A percentile compares a stretch with the other conserved stretches of the same genome.
phyloP scores from a whole-genome alignment of 805 yeast genomes.

The Yamadazyma ubonensis region DNA sequence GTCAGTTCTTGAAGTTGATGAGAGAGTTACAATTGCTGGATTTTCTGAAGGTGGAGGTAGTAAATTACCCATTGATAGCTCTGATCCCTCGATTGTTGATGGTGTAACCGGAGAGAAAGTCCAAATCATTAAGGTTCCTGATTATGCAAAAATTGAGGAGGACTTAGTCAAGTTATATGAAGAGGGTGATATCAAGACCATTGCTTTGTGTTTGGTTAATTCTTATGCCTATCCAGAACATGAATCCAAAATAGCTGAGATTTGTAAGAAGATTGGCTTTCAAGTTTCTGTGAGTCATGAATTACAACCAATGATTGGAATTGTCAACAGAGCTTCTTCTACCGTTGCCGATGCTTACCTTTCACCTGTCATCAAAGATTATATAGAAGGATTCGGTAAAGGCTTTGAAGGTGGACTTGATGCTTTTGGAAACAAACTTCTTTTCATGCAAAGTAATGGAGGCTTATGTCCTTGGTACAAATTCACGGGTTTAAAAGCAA shows the following conservation, averaged over 20 bases:
- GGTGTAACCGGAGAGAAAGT: constrained; percentile 37
- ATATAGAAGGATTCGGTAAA: constrained; percentile 35
- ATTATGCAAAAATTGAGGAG: constrained; percentile 21
- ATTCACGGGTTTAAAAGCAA: constrained; percentile 86
- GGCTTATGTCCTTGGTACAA: constrained; percentile 82
- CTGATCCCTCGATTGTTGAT: constrained; percentile 34
- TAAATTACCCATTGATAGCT: constrained; percentile 19
- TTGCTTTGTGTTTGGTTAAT: constrained; percentile 41
- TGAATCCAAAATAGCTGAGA: constrained; percentile 33
- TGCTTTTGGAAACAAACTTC: constrained; percentile 52
- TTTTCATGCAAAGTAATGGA: constrained; percentile 96
- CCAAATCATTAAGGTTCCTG: constrained; percentile 31
- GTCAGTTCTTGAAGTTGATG: constrained; percentile 80
- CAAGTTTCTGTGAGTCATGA: constrained; percentile 39
- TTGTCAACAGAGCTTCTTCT: constrained; percentile 41
- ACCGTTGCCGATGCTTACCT: constrained; percentile 46
- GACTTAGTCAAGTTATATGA: constrained; percentile 27
- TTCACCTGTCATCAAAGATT: constrained; percentile 37
- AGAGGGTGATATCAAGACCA: constrained; percentile 23
- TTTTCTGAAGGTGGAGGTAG: constrained; percentile 70
- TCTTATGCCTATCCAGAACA: constrained; percentile 42
- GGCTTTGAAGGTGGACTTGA: constrained; percentile 43
- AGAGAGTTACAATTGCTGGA: constrained; percentile 76
- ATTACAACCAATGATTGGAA: constrained; percentile 45
- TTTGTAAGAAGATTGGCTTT: constrained; percentile 38